Conservation (phyloP, 2,329 filamentous ascomycete genomes). For the Diaporthe batatas region DNA sequence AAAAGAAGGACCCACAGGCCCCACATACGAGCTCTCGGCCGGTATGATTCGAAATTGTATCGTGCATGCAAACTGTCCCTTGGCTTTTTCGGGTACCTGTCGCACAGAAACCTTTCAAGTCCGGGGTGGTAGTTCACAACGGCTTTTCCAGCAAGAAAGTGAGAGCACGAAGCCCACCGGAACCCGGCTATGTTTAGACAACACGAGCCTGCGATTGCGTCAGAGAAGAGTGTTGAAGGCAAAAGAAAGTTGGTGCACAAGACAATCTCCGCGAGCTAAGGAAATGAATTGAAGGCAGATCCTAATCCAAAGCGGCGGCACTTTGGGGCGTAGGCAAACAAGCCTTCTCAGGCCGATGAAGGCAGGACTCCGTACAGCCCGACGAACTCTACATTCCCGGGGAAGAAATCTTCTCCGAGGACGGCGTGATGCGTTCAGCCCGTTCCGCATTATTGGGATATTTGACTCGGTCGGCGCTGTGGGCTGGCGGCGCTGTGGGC, state of each 20-base stretch:
- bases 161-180: neutral
- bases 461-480: slow-evolving; percentile 23
- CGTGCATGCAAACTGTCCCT: neutral
- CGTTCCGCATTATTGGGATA: neutral
- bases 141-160: neutral
- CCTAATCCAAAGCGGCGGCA: neutral
- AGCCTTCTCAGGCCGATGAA: neutral
- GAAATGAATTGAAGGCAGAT: slow-evolving; percentile 4
- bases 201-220: neutral
- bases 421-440: neutral
- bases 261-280: neutral
- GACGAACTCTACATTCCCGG: neutral
- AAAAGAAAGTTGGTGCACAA: slow-evolving; percentile 2
- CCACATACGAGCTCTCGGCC: neutral
- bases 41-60: neutral
- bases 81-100: neutral
- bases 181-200: neutral
- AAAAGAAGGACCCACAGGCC: neutral
- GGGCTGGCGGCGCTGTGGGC: neutral
- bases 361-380: neutral
- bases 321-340: neutral
- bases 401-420: slow-evolving; percentile 10
- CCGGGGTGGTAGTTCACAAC: neutral
- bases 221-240: neutral
- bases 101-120: neutral